A percentile compares a stretch with the other conserved stretches of the same genome.
Conservation (phyloP, 495 filamentous ascomycete genomes). For the Penicillium malachiteum region DNA sequence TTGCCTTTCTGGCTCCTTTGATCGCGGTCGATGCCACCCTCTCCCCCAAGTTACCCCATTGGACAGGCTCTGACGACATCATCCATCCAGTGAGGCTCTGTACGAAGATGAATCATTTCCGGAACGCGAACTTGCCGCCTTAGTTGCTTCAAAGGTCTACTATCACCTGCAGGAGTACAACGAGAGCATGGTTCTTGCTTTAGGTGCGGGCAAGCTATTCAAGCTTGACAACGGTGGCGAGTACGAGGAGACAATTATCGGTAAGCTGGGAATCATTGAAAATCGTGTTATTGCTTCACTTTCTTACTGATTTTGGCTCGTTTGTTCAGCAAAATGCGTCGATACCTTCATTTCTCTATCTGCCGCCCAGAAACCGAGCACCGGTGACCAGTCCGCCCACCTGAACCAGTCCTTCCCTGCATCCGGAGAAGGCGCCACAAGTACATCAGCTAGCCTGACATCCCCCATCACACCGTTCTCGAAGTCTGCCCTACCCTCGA, state of each 20-base stretch:
- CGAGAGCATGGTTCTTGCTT: conserved; percentile 97
- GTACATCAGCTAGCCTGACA: conserved; percentile 67
- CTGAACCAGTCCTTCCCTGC: conserved; percentile 71
- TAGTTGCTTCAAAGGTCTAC: conserved; percentile 96
- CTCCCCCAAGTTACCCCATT: conserved; percentile 1
- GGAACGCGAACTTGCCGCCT: conserved; percentile 87
- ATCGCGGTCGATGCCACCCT: conserved; percentile 6
- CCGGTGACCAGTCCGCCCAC: conserved; percentile 59
- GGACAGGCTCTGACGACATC: conserved; percentile 10
- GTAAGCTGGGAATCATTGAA: conserved; percentile 30
- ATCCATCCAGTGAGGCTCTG: conserved; percentile 74
- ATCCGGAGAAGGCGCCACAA: conserved; percentile 60
- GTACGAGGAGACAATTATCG: conserved; percentile 97
- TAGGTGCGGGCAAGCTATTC: conserved; percentile 93
- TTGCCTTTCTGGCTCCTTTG: neutral
- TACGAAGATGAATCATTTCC: conserved; percentile 96
- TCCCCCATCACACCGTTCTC: conserved; percentile 93
- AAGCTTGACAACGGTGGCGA: conserved; percentile 87
- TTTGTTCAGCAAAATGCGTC: conserved; percentile 74
- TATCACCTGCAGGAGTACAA: conserved; percentile 98
- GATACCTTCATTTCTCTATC: conserved; percentile 95
- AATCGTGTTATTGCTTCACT: neutral
- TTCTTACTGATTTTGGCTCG: neutral
- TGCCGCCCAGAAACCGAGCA: conserved; percentile 60
- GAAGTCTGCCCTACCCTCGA: conserved; percentile 84